Evolutionary conservation across 495 filamentous ascomycete genomes (phyloP).

Genomic region (Opeltia flavorubescens): DNA sequence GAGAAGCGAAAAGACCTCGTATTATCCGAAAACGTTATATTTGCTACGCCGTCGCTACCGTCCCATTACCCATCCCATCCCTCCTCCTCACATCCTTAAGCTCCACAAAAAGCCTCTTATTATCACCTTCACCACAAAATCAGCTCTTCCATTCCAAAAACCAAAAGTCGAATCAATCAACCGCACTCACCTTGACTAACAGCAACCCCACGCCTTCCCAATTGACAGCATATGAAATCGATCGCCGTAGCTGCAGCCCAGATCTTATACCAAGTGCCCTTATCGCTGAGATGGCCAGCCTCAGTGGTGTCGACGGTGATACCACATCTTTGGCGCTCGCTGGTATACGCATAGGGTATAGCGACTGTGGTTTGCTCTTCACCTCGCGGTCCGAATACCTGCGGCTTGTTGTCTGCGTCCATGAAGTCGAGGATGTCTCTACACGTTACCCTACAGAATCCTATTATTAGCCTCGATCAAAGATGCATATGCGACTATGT

Average conservation of each 20-base stretch:
- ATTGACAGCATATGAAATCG: background rate
- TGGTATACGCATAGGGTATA: background rate
- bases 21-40: no score
- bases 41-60: no score
- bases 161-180: no score
- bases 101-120: no score
- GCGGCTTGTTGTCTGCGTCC: background rate
- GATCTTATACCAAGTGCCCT: background rate
- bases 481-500: no score
- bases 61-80: no score
- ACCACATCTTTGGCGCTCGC: background rate
- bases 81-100: no score
- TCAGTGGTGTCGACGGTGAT: background rate
- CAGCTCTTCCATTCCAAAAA: no score
- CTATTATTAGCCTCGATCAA: no score
- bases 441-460: no score
- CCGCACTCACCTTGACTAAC: background rate
- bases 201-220: background rate
- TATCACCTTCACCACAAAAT: no score
- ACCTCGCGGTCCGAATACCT: background rate
- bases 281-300: background rate
- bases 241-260: conserved; percentile 4
- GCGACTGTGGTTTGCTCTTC: background rate
- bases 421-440: background rate
- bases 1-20: no score